Evolutionary conservation across 148 eudicot species (phyloP).

Genomic region (Simmondsia chinensis): DNA sequence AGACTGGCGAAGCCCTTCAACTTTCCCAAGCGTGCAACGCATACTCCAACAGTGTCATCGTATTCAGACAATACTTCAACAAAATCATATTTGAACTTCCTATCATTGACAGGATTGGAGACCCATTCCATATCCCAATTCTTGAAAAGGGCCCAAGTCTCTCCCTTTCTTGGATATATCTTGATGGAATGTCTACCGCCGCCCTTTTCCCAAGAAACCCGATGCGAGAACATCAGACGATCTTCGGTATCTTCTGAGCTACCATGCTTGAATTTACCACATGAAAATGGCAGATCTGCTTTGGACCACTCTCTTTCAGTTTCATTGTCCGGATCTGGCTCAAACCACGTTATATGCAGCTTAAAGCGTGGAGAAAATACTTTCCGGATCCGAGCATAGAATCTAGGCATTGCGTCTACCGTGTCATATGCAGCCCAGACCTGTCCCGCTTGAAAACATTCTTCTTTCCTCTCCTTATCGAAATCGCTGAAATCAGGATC

Average conservation of each 20-base stretch:
- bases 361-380: constrained; percentile 37
- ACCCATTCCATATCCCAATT: constrained; percentile 68
- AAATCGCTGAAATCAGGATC: constrained; percentile 72
- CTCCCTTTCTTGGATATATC: constrained; percentile 63
- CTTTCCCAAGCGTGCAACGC: constrained; percentile 49
- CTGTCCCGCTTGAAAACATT: constrained; percentile 49
- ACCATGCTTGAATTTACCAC: constrained; percentile 55
- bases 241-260: constrained; percentile 35
- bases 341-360: constrained; percentile 67
- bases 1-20: constrained; percentile 58
- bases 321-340: constrained; percentile 52
- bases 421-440: constrained; percentile 80
- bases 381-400: constrained; percentile 57
- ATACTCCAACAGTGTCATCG: constrained; percentile 31
- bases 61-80: constrained; percentile 62
- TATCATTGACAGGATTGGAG: constrained; percentile 15
- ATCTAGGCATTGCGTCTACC: constrained; percentile 83
- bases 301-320: constrained; percentile 39
- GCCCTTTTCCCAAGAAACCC: constrained; percentile 41
- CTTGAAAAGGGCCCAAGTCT: constrained; percentile 77
- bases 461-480: constrained; percentile 39
- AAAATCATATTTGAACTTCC: constrained; percentile 56
- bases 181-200: constrained; percentile 12
- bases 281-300: constrained; percentile 50
- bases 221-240: constrained; percentile 68